Base-by-base conservation (phyloP, 1,284 basidiomycete species). In the Austroboletus rostrupii region DNA sequence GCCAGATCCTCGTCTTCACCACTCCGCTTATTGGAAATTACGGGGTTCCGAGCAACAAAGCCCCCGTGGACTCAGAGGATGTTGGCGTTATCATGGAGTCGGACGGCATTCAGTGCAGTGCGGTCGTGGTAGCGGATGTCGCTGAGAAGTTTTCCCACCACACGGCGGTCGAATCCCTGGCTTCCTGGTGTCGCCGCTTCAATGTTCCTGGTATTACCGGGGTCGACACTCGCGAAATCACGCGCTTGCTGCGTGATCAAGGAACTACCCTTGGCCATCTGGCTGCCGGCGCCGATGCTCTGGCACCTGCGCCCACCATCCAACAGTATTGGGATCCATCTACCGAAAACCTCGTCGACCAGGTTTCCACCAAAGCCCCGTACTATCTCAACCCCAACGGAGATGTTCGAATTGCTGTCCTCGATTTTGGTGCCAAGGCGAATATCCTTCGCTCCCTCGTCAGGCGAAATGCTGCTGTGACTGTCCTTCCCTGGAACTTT, bases 1-100 rank as follows among this genome's bases (percentile, higher is more conserved):
- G 93, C 48, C 97, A 99, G 73, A 93, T 99, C 61, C 82, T 99
- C 54, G 94, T 98, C 53, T 99, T 99, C 75, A 99, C 96, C 26
- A 91, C 95, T 5, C 96, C 97, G 21, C 83, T 99, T 70, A 97
- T 99, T 59, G 97, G 97, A 45, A 99, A 99, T 71, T 99, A 99
- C 66, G 96, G 97, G 56, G 94, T 99, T 4, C 96, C 96, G 11
- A 64, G 70, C 47, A 99, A 99, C 70, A 78, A 74, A 32, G 75
- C 87, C 4, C 82, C 91, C 5, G 69, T 83, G 20, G 79, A 96
- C 58, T 80, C 80, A 41, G 85, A 87, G 56, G 90, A 94, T 50
- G 91, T 93, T 38, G 93, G 94, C 38, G 90, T 96, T 8, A 76
- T 91, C 50, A 86, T 99, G 58, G 96, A 99, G 69, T 96, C 92